Conservation (phyloP, 352 stramenopile genomes). For the Chrysophaeum taylorii region DNA sequence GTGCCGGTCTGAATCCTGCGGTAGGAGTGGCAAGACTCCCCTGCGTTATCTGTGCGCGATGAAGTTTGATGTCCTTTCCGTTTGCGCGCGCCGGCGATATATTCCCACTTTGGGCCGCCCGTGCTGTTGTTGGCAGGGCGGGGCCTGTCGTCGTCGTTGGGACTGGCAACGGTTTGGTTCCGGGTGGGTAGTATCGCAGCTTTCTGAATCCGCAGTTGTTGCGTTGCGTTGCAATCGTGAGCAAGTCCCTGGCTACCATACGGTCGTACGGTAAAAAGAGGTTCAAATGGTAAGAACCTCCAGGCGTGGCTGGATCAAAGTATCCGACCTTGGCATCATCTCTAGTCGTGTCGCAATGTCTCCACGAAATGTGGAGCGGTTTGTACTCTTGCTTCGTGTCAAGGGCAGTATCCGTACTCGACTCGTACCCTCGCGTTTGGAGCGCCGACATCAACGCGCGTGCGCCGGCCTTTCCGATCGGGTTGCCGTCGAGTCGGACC, state of each 20-base stretch:
- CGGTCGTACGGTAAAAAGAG: slow-evolving; percentile 57
- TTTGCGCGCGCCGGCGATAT: not conserved
- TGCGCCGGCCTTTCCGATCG: not conserved
- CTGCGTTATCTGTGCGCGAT: not conserved
- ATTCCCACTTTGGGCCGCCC: no score
- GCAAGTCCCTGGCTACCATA: slow-evolving; percentile 59
- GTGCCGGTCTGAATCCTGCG: not conserved
- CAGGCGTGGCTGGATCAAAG: no score
- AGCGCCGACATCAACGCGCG: not conserved
- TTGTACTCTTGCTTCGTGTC: no score
- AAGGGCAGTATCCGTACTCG: no score
- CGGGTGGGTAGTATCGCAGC: slow-evolving; percentile 44
- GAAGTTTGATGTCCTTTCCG: not conserved
- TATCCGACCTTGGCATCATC: no score
- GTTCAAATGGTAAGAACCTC: slow-evolving; percentile 54
- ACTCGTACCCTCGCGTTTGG: no score
- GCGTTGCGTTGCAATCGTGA: slow-evolving; percentile 49
- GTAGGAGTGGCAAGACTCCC: no score
- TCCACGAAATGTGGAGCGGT: no score
- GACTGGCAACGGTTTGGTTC: not conserved
- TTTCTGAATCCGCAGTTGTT: slow-evolving; percentile 57
- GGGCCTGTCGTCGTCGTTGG: no score
- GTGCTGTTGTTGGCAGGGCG: no score
- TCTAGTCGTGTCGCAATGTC: no score
- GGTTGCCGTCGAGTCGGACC: slow-evolving; percentile 1